Evolutionary conservation across 345 rosid species (phyloP), one percentile per base, ranked within the genome.

Genomic region (Diplotaxis tenuifolia): DNA sequence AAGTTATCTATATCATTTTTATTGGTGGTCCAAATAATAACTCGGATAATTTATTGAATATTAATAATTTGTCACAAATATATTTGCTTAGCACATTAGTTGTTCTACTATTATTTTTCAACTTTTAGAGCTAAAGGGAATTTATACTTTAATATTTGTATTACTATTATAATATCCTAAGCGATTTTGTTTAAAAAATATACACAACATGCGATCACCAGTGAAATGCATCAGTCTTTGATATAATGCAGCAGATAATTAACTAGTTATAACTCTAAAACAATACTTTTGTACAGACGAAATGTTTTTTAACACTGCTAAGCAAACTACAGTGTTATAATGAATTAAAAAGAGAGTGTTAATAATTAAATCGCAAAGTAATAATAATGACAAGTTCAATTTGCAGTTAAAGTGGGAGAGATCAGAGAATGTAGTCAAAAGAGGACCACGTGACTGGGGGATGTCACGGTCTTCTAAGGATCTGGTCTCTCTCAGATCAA

Each of bases 391-490:
- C 59, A 61, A 67, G 73, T 75, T 62, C 69, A 53, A 67, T 53
- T 40, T 74, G 53, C 77, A 66, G 62, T 67, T 67, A 67, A 74
- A 67, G 62, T 53, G 16, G 18, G 28, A 20, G 42, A 29, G 71
- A 42, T 42, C 50, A 29, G 78, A n/a, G 66, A 67, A 25, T 14
- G 62, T 71, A 70, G 81, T 78, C 81, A 78, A 78, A 78, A 72
- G 73, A 72, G 77, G 73, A 29, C 73, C 77, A 78, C 74, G 77
- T 72, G 77, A 78, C 59, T 72, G 68, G 66, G 54, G 64, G 59
- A 61, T 67, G 81, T 78, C 77, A 72, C 81, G 73, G 81, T 67
- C 74, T 78, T 72, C 70, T 53, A 78, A 60, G 81, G 73, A 72
- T 77, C 69, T 77, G 65, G 69, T 77, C 80, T 71, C 73, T 65